These are phyloP conservation scores for Cicer yamashitae DNA, from an alignment of 306 rosid genomes.

Conservation along the genomic window DNA sequence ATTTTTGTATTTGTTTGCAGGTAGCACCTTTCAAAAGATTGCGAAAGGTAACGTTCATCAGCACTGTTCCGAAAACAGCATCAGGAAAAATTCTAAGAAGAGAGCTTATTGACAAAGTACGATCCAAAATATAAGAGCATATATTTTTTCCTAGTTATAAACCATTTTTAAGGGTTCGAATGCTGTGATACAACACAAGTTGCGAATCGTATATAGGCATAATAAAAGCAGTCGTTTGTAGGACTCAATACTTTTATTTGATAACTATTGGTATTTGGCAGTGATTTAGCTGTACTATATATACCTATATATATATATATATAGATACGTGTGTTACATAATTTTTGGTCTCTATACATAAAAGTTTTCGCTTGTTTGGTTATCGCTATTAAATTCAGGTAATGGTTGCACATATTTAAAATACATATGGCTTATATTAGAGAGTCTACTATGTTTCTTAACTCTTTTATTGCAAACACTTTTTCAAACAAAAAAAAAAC, in stretches of 20 bases:
- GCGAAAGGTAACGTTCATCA: slow-evolving; percentile 77
- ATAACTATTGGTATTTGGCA: not conserved
- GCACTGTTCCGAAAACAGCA: slow-evolving; percentile 74
- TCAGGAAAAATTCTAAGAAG: slow-evolving; percentile 91
- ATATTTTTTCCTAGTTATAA: not conserved
- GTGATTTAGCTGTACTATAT: not conserved
- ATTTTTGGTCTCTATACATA: too few species aligned
- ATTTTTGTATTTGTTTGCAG: slow-evolving; percentile 50
- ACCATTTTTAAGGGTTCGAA: not conserved
- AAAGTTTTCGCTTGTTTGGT: too few species aligned
- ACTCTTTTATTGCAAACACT: too few species aligned
- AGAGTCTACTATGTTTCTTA: too few species aligned
- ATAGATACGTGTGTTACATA: too few species aligned
- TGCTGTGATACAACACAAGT: not conserved
- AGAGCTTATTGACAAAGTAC: slow-evolving; percentile 76
- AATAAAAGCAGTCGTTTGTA: not conserved
- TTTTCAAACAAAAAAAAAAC: too few species aligned
- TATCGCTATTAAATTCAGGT: too few species aligned
- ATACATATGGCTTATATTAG: too few species aligned
- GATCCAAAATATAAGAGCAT: slow-evolving; percentile 64
- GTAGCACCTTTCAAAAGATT: slow-evolving; percentile 89
- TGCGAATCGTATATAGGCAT: not conserved
- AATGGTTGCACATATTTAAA: too few species aligned
- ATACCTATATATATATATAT: not conserved
- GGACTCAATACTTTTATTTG: not conserved